phyloP scores from a whole-genome alignment of 176 grass and related monocot species.

The Saccharum officinarum region DNA sequence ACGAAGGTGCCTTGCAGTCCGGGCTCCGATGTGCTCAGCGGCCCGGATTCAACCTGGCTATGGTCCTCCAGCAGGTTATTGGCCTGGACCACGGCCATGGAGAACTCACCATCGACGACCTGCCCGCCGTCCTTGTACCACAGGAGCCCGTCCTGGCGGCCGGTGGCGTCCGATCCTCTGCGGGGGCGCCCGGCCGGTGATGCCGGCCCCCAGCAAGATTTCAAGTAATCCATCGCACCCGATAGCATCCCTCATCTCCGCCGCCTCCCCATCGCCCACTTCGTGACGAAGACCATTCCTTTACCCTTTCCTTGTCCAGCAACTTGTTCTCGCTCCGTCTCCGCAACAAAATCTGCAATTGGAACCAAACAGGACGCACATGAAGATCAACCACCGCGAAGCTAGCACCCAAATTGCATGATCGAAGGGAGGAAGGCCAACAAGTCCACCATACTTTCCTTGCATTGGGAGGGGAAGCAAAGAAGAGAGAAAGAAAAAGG shows the following conservation, averaged over 20 bases:
- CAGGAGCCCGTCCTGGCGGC: constrained; percentile 72
- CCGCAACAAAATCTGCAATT: constrained; percentile 31
- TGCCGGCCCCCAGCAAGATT: constrained; percentile 69
- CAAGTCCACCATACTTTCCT: constrained; percentile 13
- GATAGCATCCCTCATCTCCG: constrained; percentile 67
- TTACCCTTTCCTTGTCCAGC: not conserved
- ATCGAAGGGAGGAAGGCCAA: constrained; percentile 32
- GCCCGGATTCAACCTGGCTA: constrained; percentile 82
- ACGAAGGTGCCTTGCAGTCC: constrained; percentile 58
- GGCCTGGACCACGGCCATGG: constrained; percentile 92
- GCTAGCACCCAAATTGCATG: constrained; percentile 11
- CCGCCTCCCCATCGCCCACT: constrained; percentile 38
- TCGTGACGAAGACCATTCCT: constrained; percentile 16
- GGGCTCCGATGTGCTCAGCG: constrained; percentile 52
- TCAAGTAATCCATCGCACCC: constrained; percentile 65
- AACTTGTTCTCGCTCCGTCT: not conserved
- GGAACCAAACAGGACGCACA: constrained; percentile 9
- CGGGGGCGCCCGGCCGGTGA: constrained; percentile 38
- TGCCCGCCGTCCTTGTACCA: constrained; percentile 87
- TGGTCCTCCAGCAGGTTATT: constrained; percentile 87
- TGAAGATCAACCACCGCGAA: constrained; percentile 23
- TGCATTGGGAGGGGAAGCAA: constrained; percentile 42
- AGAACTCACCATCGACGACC: constrained; percentile 70
- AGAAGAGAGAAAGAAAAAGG: not conserved
- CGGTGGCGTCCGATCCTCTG: constrained; percentile 51